Evolutionary conservation across 225 moss, liverwort and hornwort species (phyloP).

Genomic region (Thuidium tamariscinum): DNA sequence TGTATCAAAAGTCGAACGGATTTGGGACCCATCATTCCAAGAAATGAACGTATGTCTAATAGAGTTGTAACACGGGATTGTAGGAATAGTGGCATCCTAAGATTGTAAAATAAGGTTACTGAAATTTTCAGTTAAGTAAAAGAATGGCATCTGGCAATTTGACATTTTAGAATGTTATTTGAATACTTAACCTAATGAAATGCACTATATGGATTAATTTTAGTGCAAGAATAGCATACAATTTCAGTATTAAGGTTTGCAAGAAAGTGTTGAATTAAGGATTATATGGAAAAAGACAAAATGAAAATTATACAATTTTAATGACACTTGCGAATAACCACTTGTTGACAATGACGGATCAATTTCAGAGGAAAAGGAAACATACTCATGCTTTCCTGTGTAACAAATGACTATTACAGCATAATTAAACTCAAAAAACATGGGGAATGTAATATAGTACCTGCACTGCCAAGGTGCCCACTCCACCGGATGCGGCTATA

Average conservation of each 20-base stretch:
- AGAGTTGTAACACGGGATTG: neutral
- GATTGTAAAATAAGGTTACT: neutral
- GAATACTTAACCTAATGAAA: neutral
- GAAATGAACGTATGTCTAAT: neutral
- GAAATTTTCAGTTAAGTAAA: neutral
- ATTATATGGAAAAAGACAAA: neutral
- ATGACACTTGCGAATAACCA: neutral
- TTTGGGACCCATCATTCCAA: neutral
- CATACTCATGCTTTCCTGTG: neutral
- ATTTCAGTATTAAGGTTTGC: neutral
- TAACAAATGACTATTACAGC: neutral
- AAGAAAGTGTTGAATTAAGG: too few relatives aligned
- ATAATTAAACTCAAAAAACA: neutral
- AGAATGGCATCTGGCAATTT: neutral
- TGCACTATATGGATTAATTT: neutral
- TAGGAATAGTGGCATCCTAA: neutral
- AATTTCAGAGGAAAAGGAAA: neutral
- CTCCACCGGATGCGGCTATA: slow-evolving; percentile 63
- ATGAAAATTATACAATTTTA: too few relatives aligned
- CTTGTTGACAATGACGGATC: neutral
- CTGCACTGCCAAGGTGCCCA: slow-evolving; percentile 79
- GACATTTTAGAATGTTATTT: neutral
- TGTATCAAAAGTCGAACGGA: neutral
- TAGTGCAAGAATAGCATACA: neutral
- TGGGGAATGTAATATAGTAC: neutral